Conservation (phyloP, 305 asterid species). For the Solanum hybrid region DNA sequence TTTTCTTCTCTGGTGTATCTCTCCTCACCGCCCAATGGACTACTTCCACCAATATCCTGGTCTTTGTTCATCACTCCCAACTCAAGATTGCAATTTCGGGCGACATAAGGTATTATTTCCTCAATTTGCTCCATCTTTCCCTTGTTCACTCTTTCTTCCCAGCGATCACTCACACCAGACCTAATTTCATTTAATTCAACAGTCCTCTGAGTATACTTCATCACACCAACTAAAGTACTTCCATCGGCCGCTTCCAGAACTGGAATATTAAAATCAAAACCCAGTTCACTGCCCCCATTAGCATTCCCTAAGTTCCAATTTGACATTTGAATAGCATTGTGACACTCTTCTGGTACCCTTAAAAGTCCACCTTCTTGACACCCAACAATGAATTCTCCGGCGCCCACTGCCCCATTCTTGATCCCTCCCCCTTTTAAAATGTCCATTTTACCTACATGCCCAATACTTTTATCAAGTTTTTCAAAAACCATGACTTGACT, state of each 20-base stretch:
- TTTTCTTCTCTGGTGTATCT: constrained; percentile 38
- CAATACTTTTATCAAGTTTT: not conserved
- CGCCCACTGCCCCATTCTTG: constrained; percentile 17
- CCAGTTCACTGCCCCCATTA: constrained; percentile 18
- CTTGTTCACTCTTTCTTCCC: constrained; percentile 28
- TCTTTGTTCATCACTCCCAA: constrained; percentile 15
- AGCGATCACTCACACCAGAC: constrained; percentile 50
- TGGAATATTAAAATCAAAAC: constrained; percentile 38
- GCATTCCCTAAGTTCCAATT: constrained; percentile 14
- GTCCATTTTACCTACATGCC: not conserved
- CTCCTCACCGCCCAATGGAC: constrained; percentile 19
- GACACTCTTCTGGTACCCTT: constrained; percentile 16
- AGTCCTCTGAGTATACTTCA: not conserved
- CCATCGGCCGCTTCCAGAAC: not conserved
- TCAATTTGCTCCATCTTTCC: constrained; percentile 23
- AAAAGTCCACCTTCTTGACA: not conserved
- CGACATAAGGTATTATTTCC: constrained; percentile 1
- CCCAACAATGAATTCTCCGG: constrained; percentile 2
- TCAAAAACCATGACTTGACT: not conserved
- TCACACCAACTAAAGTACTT: constrained; percentile 6
- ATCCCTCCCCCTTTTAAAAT: constrained; percentile 10
- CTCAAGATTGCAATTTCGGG: constrained; percentile 19
- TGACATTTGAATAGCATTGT: constrained; percentile 6
- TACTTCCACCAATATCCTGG: constrained; percentile 25
- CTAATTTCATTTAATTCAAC: constrained; percentile 29